These are phyloP conservation scores for Sedum album DNA, from an alignment of 164 flowering plant species.

Conservation along the genomic window DNA sequence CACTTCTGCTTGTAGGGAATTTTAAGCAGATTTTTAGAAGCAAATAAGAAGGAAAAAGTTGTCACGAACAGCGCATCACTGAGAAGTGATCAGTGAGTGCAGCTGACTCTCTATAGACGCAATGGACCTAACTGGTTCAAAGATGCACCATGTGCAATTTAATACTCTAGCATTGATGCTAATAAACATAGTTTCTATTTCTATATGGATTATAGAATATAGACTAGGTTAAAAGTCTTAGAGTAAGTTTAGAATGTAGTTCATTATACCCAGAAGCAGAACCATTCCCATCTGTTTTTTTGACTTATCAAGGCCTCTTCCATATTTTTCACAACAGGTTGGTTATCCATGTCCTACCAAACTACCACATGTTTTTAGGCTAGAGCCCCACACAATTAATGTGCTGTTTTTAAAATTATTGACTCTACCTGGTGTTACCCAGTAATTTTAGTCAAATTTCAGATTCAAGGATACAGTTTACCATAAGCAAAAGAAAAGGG, in stretches of 20 bases:
- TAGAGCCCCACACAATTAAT: neutral
- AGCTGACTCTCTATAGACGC: neutral
- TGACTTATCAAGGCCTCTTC: neutral
- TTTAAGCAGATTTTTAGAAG: neutral
- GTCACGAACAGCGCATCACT: neutral
- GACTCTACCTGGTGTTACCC: neutral
- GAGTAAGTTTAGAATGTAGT: neutral
- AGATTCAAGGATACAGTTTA: neutral
- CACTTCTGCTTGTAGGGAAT: neutral
- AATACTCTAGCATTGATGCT: neutral
- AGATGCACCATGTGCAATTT: neutral
- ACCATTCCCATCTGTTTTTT: slow-evolving; percentile 4
- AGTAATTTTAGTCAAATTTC: neutral
- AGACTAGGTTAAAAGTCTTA: neutral
- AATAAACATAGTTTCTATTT: neutral
- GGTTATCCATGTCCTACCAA: neutral
- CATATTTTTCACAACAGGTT: neutral
- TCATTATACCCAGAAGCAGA: neutral
- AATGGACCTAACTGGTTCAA: neutral
- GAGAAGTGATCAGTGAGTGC: neutral
- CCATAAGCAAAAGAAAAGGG: neutral
- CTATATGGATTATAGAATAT: neutral
- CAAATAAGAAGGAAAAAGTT: neutral
- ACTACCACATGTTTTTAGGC: neutral
- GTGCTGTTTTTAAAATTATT: neutral